A percentile compares a stretch with the other conserved stretches of the same genome.
Evolutionary conservation across 2,329 filamentous ascomycete species (phyloP).

Genomic region (Emergomyces orientalis): DNA sequence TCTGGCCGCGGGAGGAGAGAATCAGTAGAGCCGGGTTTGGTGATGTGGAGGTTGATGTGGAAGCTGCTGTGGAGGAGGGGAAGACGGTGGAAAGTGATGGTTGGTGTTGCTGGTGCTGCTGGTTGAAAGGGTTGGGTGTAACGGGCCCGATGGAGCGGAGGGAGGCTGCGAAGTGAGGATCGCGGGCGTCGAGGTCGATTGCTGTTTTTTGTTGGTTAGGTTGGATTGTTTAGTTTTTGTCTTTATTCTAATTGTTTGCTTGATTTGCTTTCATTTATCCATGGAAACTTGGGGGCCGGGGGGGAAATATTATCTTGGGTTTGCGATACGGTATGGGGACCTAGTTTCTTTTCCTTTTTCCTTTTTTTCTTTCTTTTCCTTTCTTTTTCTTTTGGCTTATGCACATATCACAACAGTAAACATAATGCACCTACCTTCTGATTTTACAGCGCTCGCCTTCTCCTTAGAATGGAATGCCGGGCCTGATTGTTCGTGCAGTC

Average conservation of each 20-base stretch:
- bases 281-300: background rate
- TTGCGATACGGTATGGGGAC: background rate
- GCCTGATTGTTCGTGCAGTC: constrained; percentile 13
- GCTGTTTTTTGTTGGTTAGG: constrained; percentile 27
- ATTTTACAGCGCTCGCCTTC: constrained; percentile 25
- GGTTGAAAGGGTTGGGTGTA: constrained; percentile 45
- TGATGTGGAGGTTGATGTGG: constrained; percentile 27
- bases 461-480: constrained; percentile 31
- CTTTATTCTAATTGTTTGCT: background rate
- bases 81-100: constrained; percentile 19
- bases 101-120: constrained; percentile 35
- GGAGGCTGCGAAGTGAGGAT: constrained; percentile 65
- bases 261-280: too few relatives aligned
- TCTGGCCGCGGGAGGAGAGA: constrained; percentile 42
- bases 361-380: background rate
- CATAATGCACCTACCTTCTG: constrained; percentile 24
- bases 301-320: background rate
- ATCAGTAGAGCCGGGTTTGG: constrained; percentile 48
- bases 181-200: constrained; percentile 52
- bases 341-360: too few relatives aligned
- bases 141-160: constrained; percentile 58
- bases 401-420: background rate
- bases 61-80: constrained; percentile 21
- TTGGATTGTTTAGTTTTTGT: background rate
- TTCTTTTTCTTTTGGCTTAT: background rate